Percentiles rank a stretch among this genome's conserved stretches.
Conservation (phyloP, 331 rosid genomes). For the Acacia pycnantha region DNA sequence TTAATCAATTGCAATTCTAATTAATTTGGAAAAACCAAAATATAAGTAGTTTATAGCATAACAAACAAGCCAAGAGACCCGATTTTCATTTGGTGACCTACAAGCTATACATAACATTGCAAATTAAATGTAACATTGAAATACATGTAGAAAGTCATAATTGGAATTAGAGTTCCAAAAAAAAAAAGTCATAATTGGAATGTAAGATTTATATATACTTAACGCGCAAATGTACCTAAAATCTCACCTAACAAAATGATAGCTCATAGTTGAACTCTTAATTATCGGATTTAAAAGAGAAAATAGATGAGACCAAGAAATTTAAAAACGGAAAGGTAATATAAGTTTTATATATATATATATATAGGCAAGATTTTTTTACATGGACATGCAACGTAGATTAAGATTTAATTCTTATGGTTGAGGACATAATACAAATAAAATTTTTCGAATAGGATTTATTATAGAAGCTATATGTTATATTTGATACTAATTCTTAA, state of each 20-base stretch:
- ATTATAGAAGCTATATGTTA: too few relatives aligned
- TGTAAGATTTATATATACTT: not conserved
- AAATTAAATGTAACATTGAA: not conserved
- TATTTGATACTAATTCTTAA: not conserved
- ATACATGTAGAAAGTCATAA: not conserved
- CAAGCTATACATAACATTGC: not conserved
- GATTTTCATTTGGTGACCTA: not conserved
- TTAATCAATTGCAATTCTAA: not conserved
- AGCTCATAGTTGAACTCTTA: not conserved
- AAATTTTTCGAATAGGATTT: too few relatives aligned
- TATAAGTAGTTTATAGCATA: not conserved
- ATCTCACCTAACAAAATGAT: conserved; percentile 2
- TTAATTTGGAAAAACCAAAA: not conserved
- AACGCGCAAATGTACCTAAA: not conserved
- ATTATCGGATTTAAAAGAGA: not conserved
- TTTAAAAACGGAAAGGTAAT: not conserved
- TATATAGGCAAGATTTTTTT: not conserved
- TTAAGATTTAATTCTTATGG: not conserved
- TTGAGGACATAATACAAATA: not conserved
- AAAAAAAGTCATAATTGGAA: not conserved
- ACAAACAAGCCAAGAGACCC: not conserved
- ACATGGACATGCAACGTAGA: not conserved
- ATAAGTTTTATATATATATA: too few relatives aligned
- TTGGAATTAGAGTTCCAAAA: too few relatives aligned
- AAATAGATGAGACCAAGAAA: conserved; percentile 5